Percentiles rank a stretch among this genome's conserved stretches.
These are phyloP conservation scores for Lipomyces lipofer DNA, from an alignment of 805 yeast species.

Conservation along the genomic window DNA sequence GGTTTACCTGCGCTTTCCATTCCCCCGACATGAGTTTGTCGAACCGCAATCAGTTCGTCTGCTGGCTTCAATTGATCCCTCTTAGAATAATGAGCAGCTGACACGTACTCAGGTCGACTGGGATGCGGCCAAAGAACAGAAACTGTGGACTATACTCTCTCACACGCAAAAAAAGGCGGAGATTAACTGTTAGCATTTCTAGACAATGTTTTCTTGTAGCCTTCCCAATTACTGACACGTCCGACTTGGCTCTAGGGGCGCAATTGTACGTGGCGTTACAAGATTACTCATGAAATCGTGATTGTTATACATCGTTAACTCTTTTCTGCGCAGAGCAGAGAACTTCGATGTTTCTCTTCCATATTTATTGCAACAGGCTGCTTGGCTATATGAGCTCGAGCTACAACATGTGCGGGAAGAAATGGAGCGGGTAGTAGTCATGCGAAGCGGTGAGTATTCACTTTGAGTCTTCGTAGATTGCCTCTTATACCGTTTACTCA, in stretches of 20 bases:
- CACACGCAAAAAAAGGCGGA: constrained; percentile 39
- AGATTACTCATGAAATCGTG: constrained; percentile 33
- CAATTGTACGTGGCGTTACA: constrained; percentile 40
- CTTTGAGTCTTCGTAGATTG: neutral
- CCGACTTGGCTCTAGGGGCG: constrained; percentile 34
- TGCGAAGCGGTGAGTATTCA: too few relatives aligned
- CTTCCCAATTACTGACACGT: neutral
- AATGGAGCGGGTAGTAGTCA: constrained; percentile 36
- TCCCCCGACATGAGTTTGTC: constrained; percentile 44
- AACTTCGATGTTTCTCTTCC: constrained; percentile 42
- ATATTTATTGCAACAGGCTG: constrained; percentile 45
- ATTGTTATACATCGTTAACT: too few relatives aligned
- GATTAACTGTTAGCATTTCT: constrained; percentile 37
- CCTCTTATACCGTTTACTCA: too few relatives aligned
- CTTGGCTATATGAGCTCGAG: constrained; percentile 46
- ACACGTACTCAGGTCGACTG: constrained; percentile 36
- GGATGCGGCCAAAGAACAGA: constrained; percentile 39
- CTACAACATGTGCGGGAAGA: constrained; percentile 40
- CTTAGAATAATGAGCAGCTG: neutral
- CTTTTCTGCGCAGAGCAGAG: constrained; percentile 39
- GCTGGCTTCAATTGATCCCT: too few relatives aligned
- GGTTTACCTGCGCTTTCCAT: constrained; percentile 49
- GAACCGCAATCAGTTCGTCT: constrained; percentile 43
- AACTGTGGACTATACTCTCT: constrained; percentile 41
- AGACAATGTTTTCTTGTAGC: too few relatives aligned